Base-by-base conservation (phyloP, 345 rosid species). In the Zanthoxylum bungeanum region DNA sequence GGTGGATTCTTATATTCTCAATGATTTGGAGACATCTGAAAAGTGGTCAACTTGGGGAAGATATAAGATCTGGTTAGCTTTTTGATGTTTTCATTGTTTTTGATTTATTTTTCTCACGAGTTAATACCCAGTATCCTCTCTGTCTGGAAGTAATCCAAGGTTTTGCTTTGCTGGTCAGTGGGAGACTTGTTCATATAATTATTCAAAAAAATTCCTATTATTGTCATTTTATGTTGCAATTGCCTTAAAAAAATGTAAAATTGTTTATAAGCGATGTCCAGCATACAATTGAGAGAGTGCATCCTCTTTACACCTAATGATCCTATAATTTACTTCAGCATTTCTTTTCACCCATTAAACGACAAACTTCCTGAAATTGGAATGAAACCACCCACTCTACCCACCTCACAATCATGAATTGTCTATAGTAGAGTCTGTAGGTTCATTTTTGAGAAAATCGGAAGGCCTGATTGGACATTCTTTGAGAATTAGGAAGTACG, bases 11-110 rank as follows among this genome's bases (percentile, higher is more conserved):
- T 69, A 96, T 96, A 60, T 91, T 80, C 72, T 78, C 92, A 37
- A 95, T 93, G 99, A 91, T 93, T 61, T 81, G 40, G 76, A 87
- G 85, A 84, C 96, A 91, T 67, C 87, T 93, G 33, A 80, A 84
- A 77, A 96, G 90, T 61, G 98, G 99, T 83, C 76, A 81, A 83
- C 93, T 95, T 4, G 99, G 96, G 55, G 98, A 93, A 82, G 98
- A 93, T 77, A 93, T 95, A 70, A 91, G 99, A 93, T 91, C 96
- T 17, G 99, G 99, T 95, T 73, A 84, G 85, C 49, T 61, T 61
- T 75, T 42, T 62, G n/a, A 47, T 33, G 19, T n/a, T 50, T 66
- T 51, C 31, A 33, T 61, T 10, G 17, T 6, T 50, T 69, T 69
- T 24, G 36, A 39, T 60, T 53, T 12, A 12, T 39, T 14, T 49